Evolutionary conservation across 305 asterid species (phyloP), one percentile per base, ranked within the genome.

Genomic region (Fraxinus dipetala): DNA sequence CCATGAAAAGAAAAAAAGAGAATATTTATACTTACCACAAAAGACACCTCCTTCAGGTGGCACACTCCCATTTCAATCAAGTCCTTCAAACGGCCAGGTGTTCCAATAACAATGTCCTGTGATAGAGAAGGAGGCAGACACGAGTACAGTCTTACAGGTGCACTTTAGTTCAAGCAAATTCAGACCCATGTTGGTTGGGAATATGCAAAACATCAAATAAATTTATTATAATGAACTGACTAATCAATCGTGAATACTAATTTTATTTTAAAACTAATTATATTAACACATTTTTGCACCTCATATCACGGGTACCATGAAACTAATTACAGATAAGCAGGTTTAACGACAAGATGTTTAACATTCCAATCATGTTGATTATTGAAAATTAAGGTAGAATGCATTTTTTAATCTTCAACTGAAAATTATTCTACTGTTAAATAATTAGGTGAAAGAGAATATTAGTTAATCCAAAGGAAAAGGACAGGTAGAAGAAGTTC

Each of bases 31-130:
- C 98, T 90, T 86, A 96, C 99, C 94, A 94, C 98, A 78, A 85
- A 96, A 77, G 98, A 94, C 54, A 96, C 98, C 81, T 93, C 98
- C 77, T 89, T 84, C 63, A 96, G 89, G 78, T 78, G 82, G 85
- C 97, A 96, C 20, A 89, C 91, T 77, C 93, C 97, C 97, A 91
- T 92, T 86, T 94, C 98, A 18, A 96, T 96, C 89, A 96, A 87
- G 91, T 96, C 99, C 86, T 80, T 93, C 83, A 96, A 84, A 77
- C 99, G 99, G 14, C 99, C 99, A 54, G 99, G 99, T 32, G 98
- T 94, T 81, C 98, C 99, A 85, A 96, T 93, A 75, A 96, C 98
- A 87, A 96, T 90, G 80, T 96, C 98, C 99, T 96, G 92, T 43
- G 54, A 56, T 75, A 82, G 54, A 76, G 35, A 26, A 80, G 79